These are phyloP conservation scores for Micractinium sp. DNA, from an alignment of 139 green algal genomes.

Conservation along the genomic window DNA sequence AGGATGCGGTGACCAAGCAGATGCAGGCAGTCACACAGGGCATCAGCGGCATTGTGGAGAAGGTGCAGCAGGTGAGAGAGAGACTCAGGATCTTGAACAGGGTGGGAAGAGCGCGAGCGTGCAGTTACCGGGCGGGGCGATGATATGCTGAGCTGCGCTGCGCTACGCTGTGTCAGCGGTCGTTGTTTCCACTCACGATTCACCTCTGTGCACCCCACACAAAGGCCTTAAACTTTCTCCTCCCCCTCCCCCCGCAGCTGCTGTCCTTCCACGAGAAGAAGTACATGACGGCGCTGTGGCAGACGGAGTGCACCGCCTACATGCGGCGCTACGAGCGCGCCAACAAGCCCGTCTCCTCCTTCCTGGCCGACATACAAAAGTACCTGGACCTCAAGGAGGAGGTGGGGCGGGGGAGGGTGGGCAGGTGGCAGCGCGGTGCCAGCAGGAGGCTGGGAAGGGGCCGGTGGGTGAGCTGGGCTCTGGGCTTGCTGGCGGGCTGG, in stretches of 20 bases:
- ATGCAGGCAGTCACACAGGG: conserved; percentile 82
- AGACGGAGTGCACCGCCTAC: conserved; percentile 26
- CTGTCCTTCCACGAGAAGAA: conserved; percentile 73
- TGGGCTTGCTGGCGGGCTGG: background rate
- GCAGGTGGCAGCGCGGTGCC: background rate
- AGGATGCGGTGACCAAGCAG: conserved; percentile 81
- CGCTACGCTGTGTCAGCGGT: background rate
- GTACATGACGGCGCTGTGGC: conserved; percentile 48
- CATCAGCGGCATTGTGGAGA: conserved; percentile 82
- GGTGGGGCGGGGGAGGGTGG: background rate
- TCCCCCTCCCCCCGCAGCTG: background rate
- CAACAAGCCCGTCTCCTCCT: conserved; percentile 80
- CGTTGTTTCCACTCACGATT: too few relatives aligned
- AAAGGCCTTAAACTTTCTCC: background rate
- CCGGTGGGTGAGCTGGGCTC: background rate
- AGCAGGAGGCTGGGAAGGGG: background rate
- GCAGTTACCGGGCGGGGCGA: background rate
- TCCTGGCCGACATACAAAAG: conserved; percentile 82
- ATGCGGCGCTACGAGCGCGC: conserved; percentile 84
- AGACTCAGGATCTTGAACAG: too few relatives aligned
- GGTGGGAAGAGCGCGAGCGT: background rate
- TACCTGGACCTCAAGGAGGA: conserved; percentile 78
- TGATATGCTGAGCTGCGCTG: background rate
- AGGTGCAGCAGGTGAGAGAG: conserved; percentile 70
- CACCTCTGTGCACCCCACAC: too few relatives aligned